Evolutionary conservation across 2,329 filamentous ascomycete species (phyloP).

Genomic region (Blastomyces emzantsi): DNA sequence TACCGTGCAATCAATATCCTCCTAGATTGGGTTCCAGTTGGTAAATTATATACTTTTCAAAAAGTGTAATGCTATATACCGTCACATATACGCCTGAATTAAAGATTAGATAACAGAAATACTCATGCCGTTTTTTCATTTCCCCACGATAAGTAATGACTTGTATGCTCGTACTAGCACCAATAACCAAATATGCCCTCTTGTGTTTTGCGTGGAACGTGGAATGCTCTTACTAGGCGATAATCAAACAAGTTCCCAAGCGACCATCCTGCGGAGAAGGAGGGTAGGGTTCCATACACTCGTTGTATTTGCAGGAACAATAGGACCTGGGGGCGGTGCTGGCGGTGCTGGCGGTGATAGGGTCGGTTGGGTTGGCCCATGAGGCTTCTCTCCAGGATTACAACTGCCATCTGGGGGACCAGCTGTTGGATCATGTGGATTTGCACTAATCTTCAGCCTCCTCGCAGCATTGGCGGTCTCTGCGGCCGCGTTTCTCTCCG

Average conservation of each 20-base stretch:
- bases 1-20: background rate
- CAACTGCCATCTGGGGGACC: background rate
- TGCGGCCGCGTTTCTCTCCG: slow-evolving; percentile 13
- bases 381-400: background rate
- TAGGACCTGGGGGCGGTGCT: background rate
- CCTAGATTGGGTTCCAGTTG: background rate
- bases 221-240: background rate
- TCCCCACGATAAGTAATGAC: too few species aligned
- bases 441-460: slow-evolving; percentile 1
- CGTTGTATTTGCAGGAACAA: slow-evolving; percentile 2
- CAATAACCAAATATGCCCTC: background rate
- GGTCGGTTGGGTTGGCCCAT: background rate
- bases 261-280: slow-evolving; percentile 26
- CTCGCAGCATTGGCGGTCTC: slow-evolving; percentile 3
- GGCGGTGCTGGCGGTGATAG: background rate
- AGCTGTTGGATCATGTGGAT: background rate
- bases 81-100: background rate
- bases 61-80: background rate
- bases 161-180: background rate
- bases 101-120: background rate
- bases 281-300: slow-evolving; percentile 8
- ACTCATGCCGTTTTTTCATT: background rate
- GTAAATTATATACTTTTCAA: background rate
- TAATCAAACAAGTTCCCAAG: slow-evolving; percentile 24
- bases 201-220: background rate